Conservation (phyloP, 345 rosid genomes). For the Turnera subulata region DNA sequence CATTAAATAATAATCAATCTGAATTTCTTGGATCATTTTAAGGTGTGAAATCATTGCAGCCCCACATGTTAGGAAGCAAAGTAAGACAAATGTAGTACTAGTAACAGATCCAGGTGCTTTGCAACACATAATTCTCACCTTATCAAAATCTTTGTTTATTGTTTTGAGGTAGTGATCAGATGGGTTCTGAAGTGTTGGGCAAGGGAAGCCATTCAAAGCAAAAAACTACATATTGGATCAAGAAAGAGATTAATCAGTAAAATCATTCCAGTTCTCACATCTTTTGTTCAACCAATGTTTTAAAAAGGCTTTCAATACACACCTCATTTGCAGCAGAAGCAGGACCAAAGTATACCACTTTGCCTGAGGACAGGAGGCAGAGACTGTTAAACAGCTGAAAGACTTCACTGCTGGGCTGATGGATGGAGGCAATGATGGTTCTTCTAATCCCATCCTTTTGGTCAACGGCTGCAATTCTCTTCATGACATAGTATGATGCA, state of each 20-base stretch:
- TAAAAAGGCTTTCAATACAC: background rate
- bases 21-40: no score
- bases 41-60: no score
- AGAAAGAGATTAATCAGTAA: background rate
- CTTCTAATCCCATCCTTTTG: slow-evolving; percentile 14
- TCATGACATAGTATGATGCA: slow-evolving; percentile 23
- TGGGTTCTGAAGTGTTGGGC: slow-evolving; percentile 38
- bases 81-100: background rate
- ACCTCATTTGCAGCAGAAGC: slow-evolving; percentile 23
- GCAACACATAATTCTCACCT: slow-evolving; percentile 25
- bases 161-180: slow-evolving; percentile 47
- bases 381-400: slow-evolving; percentile 20
- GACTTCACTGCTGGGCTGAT: slow-evolving; percentile 25
- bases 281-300: background rate
- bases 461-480: slow-evolving; percentile 2
- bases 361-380: slow-evolving; percentile 23
- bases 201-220: slow-evolving; percentile 46
- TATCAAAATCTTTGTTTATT: slow-evolving; percentile 43
- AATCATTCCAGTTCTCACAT: background rate
- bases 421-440: slow-evolving; percentile 24
- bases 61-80: no score
- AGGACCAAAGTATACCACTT: slow-evolving; percentile 21
- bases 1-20: background rate
- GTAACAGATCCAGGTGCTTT: background rate
- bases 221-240: slow-evolving; percentile 33